phyloP scores from a whole-genome alignment of 1,284 basidiomycete species.

The Peniophora sp. region DNA sequence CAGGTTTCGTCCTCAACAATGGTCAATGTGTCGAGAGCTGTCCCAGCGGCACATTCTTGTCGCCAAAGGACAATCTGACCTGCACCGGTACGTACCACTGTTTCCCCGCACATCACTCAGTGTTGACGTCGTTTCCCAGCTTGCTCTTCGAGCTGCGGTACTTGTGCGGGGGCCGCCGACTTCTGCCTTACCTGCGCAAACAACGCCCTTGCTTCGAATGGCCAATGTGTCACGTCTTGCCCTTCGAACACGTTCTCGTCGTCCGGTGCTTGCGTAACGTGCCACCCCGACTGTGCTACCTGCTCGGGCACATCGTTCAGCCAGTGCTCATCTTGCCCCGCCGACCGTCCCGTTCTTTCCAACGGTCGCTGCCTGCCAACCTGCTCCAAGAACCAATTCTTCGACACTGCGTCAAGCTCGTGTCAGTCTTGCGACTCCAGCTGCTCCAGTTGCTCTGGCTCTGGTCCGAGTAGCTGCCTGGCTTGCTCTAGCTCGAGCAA shows the following conservation, averaged over 20 bases:
- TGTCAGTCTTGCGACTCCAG: conserved; percentile 67
- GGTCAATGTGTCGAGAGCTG: conserved; percentile 64
- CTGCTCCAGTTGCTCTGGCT: conserved; percentile 67
- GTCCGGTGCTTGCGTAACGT: conserved; percentile 55
- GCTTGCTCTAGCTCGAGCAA: conserved; percentile 58
- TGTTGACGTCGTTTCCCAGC: conserved; percentile 31
- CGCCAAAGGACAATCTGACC: conserved; percentile 60
- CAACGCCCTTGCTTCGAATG: conserved; percentile 55
- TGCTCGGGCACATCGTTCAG: conserved; percentile 68
- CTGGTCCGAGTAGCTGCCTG: conserved; percentile 60
- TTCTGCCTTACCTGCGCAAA: conserved; percentile 68
- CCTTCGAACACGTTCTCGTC: conserved; percentile 63
- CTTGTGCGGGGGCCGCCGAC: conserved; percentile 55
- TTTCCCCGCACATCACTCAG: conserved; percentile 1
- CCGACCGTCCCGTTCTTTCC: conserved; percentile 61
- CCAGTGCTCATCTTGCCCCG: conserved; percentile 66
- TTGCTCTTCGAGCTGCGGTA: conserved; percentile 66
- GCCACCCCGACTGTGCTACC: conserved; percentile 75
- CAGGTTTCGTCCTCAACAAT: conserved; percentile 63
- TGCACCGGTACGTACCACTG: conserved; percentile 41
- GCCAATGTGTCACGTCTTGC: conserved; percentile 67
- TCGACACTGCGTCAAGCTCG: conserved; percentile 51
- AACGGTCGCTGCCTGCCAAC: conserved; percentile 69
- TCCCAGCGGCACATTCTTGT: conserved; percentile 64
- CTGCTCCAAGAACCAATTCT: conserved; percentile 64